A percentile compares a stretch with the other conserved stretches of the same genome.
Evolutionary conservation across 345 rosid genomes (phyloP).

Genomic region (Eucalyptus tenuipes): DNA sequence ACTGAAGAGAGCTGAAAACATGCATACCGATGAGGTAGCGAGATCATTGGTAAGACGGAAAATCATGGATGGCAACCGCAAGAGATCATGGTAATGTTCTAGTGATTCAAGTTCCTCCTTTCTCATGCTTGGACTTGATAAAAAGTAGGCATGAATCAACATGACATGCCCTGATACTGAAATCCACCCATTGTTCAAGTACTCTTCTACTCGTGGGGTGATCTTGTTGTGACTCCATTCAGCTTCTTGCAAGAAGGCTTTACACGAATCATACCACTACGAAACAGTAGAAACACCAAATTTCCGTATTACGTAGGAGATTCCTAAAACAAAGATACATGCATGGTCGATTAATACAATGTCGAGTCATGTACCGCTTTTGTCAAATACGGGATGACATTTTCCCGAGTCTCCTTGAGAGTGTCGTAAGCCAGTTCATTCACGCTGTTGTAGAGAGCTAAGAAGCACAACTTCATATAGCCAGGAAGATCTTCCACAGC

Average conservation of each 20-base stretch:
- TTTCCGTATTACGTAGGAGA: not conserved
- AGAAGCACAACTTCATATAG: not conserved
- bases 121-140: not conserved
- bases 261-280: constrained; percentile 32
- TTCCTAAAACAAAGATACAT: not conserved
- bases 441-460: constrained; percentile 18
- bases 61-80: constrained; percentile 17
- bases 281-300: not conserved
- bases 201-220: constrained; percentile 23
- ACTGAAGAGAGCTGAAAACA: not conserved
- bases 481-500: constrained; percentile 14
- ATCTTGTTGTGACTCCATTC: constrained; percentile 5
- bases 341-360: not conserved
- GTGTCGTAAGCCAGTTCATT: constrained; percentile 28
- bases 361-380: constrained; percentile 10
- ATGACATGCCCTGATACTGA: not conserved
- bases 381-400: constrained; percentile 3
- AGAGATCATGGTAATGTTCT: constrained; percentile 3
- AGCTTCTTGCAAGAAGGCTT: constrained; percentile 26
- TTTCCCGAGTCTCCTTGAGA: constrained; percentile 12
- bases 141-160: constrained; percentile 10
- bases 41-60: constrained; percentile 28
- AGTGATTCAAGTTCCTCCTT: constrained; percentile 1
- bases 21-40: constrained; percentile 25
- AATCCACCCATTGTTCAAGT: constrained; percentile 19